phyloP scores from a whole-genome alignment of 1,284 basidiomycete genomes.

The Golubevia sp. region DNA sequence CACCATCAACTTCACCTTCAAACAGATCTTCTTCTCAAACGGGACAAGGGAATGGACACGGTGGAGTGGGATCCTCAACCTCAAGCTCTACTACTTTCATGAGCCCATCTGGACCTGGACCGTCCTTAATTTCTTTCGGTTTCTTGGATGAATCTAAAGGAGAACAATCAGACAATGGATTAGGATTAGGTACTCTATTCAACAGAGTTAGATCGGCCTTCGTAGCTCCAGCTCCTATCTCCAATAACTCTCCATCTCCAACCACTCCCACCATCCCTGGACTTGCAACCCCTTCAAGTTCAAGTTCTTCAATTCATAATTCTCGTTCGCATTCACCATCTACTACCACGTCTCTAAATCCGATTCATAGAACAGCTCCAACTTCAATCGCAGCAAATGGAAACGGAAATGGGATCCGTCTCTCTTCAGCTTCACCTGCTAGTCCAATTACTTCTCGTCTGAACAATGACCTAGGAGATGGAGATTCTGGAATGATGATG shows the following conservation, averaged over 20 bases:
- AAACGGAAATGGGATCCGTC: slow-evolving; percentile 4
- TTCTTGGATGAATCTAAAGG: slow-evolving; percentile 39
- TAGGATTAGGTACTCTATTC: slow-evolving; percentile 43
- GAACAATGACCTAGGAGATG: neutral
- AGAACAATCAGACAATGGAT: slow-evolving; percentile 27
- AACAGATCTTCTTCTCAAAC: no score
- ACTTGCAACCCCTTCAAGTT: slow-evolving; percentile 6
- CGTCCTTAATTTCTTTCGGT: slow-evolving; percentile 27
- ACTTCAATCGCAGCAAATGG: slow-evolving; percentile 6
- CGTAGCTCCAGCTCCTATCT: neutral
- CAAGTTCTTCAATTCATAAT: slow-evolving; percentile 15
- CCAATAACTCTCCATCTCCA: slow-evolving; percentile 1
- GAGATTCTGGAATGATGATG: neutral
- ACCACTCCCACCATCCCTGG: slow-evolving; percentile 1
- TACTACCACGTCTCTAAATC: slow-evolving; percentile 5
- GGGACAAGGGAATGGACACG: no score
- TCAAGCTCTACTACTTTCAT: neutral
- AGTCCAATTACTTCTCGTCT: neutral
- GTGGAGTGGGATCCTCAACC: neutral
- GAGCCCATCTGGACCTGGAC: neutral
- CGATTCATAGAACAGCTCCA: slow-evolving; percentile 14
- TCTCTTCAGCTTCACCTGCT: slow-evolving; percentile 12
- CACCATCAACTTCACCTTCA: neutral
- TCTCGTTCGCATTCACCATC: slow-evolving; percentile 15
- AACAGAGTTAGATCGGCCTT: slow-evolving; percentile 44